Base-by-base conservation (phyloP, 805 yeast species). In the Monosporozyma yasuniensis region DNA sequence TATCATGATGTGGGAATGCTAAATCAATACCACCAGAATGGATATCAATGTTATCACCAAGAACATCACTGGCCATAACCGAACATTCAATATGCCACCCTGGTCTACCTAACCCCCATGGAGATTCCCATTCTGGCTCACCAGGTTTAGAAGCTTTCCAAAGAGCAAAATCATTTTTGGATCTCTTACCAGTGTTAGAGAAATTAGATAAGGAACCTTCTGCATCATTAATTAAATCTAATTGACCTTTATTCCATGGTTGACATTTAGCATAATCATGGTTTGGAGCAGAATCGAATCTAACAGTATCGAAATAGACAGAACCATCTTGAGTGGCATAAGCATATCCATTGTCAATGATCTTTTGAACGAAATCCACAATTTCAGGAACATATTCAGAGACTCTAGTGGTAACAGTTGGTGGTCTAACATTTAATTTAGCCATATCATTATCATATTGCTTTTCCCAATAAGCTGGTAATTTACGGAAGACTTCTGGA, bases 41-140 rank as follows among this genome's bases (percentile, higher is more conserved):
- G 57, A 93, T 87, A 68, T 93, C 99, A 77, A 93, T 85, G 52
- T 76, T 75, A 19, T 78, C 69, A 4, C 98, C 98, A 37, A 86
- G 76, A 44, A 90, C 77, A 57, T 89, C 95, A 47, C 89, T 78
- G 1, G 98, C 98, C 99, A 93, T 93, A 19, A 93, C 99, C 8
- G 97, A 89, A 76, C 99, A 93, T 71, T 93, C 99, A 66, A 93
- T 93, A 67, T 93, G 99, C 99, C 99, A 93, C 3, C 99, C 99
- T 12, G 99, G 99, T 67, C 99, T 83, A 48, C 99, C 99, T 52
- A 74, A 74, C 23, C 99, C 99, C 98, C 98, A 93, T 25, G 91
- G 90, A 2, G 96, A 87, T 5, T 75, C 78, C 98, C 98, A 93
- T 45, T 81, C 78, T 22, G 99, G 99, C 71, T 93, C 99, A 59